Evolutionary conservation across 345 rosid genomes (phyloP).

Genomic region (Eucalyptus fibrosa): DNA sequence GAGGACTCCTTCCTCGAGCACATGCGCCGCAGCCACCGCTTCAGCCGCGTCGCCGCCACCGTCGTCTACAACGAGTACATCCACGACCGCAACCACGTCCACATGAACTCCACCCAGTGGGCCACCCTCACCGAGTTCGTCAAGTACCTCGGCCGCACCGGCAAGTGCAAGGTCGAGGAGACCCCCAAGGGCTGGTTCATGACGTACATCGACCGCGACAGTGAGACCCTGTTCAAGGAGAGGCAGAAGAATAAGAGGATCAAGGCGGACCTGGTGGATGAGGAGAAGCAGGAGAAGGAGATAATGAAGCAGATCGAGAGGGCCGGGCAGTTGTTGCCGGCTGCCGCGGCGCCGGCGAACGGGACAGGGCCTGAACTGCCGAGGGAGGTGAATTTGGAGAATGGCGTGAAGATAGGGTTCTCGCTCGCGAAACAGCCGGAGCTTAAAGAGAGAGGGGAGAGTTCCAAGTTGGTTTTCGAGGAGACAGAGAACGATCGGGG

Average conservation of each 20-base stretch:
- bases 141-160: conserved; percentile 65
- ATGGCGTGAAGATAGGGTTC: conserved; percentile 64
- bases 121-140: conserved; percentile 85
- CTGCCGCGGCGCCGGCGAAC: neutral
- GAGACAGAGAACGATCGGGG: conserved; percentile 21
- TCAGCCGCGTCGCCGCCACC: conserved; percentile 86
- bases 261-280: conserved; percentile 66
- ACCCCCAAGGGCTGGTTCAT: conserved; percentile 98
- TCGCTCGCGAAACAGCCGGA: conserved; percentile 25
- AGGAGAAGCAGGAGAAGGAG: conserved; percentile 88
- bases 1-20: conserved; percentile 59
- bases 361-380: neutral
- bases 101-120: conserved; percentile 93
- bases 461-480: conserved; percentile 44
- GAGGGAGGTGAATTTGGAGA: conserved; percentile 40
- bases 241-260: conserved; percentile 77
- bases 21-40: conserved; percentile 82
- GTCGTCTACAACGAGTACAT: conserved; percentile 93
- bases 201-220: conserved; percentile 78
- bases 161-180: conserved; percentile 93
- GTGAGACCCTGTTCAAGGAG: conserved; percentile 77
- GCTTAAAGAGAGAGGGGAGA: conserved; percentile 37
- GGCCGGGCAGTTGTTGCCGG: conserved; percentile 25
- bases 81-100: conserved; percentile 78
- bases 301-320: conserved; percentile 74